Evolutionary conservation across 1,284 basidiomycete species (phyloP).

Genomic region (Rhodotorula sp.): DNA sequence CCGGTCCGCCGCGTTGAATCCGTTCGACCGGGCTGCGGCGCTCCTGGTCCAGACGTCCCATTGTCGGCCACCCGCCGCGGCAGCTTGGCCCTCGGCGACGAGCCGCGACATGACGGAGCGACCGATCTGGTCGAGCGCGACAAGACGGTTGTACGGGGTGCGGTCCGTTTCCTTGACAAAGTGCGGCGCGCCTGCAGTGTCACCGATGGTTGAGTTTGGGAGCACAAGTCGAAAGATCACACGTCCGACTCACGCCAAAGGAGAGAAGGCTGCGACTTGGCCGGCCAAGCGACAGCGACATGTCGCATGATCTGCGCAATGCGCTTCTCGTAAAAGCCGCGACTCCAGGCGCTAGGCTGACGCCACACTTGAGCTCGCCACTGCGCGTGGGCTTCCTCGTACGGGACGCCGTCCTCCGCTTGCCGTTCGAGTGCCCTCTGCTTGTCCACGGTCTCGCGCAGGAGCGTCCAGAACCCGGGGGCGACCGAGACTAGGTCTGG

Average conservation of each 20-base stretch:
- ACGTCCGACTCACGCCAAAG: slow-evolving; percentile 29
- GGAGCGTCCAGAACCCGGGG: slow-evolving; percentile 28
- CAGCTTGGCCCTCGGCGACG: slow-evolving; percentile 16
- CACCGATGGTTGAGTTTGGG: too few relatives aligned
- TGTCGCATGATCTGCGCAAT: slow-evolving; percentile 17
- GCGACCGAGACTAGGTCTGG: slow-evolving; percentile 33
- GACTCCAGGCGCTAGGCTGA: slow-evolving; percentile 3
- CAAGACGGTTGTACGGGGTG: slow-evolving; percentile 9
- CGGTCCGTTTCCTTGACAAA: slow-evolving; percentile 22
- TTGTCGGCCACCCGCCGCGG: neutral
- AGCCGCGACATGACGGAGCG: slow-evolving; percentile 25
- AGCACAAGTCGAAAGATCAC: too few relatives aligned
- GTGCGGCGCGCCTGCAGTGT: slow-evolving; percentile 23
- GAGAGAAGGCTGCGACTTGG: slow-evolving; percentile 13
- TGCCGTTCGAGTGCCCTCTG: neutral
- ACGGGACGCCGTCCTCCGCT: neutral
- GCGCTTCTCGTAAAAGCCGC: slow-evolving; percentile 18
- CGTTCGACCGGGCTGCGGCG: neutral
- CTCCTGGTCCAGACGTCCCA: slow-evolving; percentile 18
- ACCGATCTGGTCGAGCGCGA: slow-evolving; percentile 35
- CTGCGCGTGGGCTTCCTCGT: slow-evolving; percentile 7
- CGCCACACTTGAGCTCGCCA: slow-evolving; percentile 12
- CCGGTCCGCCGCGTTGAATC: neutral
- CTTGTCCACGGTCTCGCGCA: slow-evolving; percentile 27
- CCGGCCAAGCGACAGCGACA: slow-evolving; percentile 21